Base-by-base conservation (phyloP, 306 rosid species). In the Trifolium repens region DNA sequence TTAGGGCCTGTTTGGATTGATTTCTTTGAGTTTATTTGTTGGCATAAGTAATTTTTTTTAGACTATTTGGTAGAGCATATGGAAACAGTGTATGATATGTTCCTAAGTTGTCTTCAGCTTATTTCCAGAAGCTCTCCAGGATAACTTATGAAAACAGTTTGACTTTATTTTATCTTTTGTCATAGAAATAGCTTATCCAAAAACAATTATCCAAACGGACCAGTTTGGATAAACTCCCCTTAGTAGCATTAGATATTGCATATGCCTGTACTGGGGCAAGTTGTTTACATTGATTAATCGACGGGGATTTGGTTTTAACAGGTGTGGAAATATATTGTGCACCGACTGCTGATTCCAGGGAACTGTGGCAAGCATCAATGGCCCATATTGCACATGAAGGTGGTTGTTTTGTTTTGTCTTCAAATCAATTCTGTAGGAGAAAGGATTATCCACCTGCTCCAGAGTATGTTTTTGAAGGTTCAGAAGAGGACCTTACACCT, bases 321-420 rank as follows among this genome's bases (percentile, higher is more conserved):
- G 98, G 97, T 17, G 80, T 94, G 71, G 96, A 94, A 85, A 91
- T 94, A 88, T 94, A 94, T 67, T 94, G 97, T 82, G 98, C 97
- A 19, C 98, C 98, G 8, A 94, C 93, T 0, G 98, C 97, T 80
- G 98, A 94, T 84, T 52, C 89, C 24, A 87, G 93, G 81, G 90
- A 87, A 22, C 67, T 84, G 60, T 94, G 97, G 98, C 96, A 88
- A 86, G 87, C 97, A 61, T 86, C 98, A 67, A 81, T 94, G 98
- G 86, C 90, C 55, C 98, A 94, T 78, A 88, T 94, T 87, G 94
- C 98, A 15, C 32, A 84, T 30, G 98, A 94, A 88, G 98, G 97
- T 83, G 97, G 96, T 59, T 94, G 98, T 78, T 94, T 94, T 74
- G 97, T 94, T 80, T 77, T 91, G 73, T 91, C 98, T 0, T 88